Base-by-base conservation (phyloP, 2,329 filamentous ascomycete species). In the Dothideomycetidae sp. region DNA sequence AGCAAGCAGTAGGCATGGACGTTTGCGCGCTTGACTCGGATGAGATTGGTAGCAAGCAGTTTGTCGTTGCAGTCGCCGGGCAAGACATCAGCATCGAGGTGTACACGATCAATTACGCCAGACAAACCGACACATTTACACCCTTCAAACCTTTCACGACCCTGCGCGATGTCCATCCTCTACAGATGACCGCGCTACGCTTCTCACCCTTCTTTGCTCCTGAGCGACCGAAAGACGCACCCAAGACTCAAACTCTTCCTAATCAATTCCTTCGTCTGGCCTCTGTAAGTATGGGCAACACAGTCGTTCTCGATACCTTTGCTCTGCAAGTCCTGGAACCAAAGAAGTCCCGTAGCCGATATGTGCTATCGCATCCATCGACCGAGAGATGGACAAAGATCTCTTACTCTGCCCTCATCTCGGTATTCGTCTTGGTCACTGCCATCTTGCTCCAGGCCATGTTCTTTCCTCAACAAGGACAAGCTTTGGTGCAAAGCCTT, bases 231-330 rank as follows among this genome's bases (percentile, higher is more conserved):
- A 44, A 40, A 14, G 45, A 37, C 10, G 26, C 35, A 13, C 50
- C 50, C 18, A 51, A 51, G 13, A 48, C 50, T 9, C 45, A 42
- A 7, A 39, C 44, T 3, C 48, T 48, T 29, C 46, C 42, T 5
- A 44, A 47, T 5, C 70, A 76, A 48, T 73, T 73, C 50, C 62
- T 92, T 47, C 82, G 81, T 49, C 71, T 93, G 3, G 85, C 82
- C 18, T 86, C 81, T 32, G 79, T 83, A 29, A 84, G 80, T 33
- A 75, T 92, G 48, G 78, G 75, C 42, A 86, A 85, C 54, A 81
- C 76, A 0, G 73, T 85, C 29, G 74, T 80, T 18, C 76, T 93
- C 16, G 82, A 93, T 57, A 79, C 74, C 28, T 75, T 93, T 44
- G 76, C 82, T 0, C 68, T 93, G 4, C 54, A 60, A 4, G 63